Conservation (phyloP, 2,329 filamentous ascomycete species). For the Fusarium piperis region DNA sequence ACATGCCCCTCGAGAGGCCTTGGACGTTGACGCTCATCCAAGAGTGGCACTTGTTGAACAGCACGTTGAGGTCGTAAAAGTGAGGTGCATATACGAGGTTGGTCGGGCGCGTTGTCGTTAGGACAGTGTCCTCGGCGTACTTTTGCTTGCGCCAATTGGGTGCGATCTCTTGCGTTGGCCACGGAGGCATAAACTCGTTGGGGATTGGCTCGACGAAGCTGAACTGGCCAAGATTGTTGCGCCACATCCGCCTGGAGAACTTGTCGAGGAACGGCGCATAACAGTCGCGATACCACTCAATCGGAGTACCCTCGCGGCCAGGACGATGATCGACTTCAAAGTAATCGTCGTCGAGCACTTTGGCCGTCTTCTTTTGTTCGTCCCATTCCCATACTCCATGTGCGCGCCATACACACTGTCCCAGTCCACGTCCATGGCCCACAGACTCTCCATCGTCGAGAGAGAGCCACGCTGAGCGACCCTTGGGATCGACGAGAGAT, state of each 20-base stretch:
- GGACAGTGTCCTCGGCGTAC: slow-evolving; percentile 43
- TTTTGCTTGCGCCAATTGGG: slow-evolving; percentile 21
- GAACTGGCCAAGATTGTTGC: slow-evolving; percentile 42
- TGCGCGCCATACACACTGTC: slow-evolving; percentile 51
- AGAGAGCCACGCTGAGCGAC: slow-evolving; percentile 49
- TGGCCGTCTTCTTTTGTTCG: slow-evolving; percentile 40
- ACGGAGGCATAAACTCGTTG: slow-evolving; percentile 53
- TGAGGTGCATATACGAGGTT: slow-evolving; percentile 55
- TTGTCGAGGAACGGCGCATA: slow-evolving; percentile 52
- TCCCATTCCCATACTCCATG: slow-evolving; percentile 53
- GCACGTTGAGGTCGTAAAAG: slow-evolving; percentile 55
- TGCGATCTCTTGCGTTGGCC: slow-evolving; percentile 37
- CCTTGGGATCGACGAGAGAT: slow-evolving; percentile 49
- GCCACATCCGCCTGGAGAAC: slow-evolving; percentile 48
- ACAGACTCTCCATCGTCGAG: slow-evolving; percentile 21
- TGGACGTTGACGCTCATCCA: slow-evolving; percentile 55
- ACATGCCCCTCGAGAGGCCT: slow-evolving; percentile 51
- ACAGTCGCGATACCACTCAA: slow-evolving; percentile 55
- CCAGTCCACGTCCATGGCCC: slow-evolving; percentile 40
- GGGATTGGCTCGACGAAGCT: slow-evolving; percentile 54
- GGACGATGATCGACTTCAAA: slow-evolving; percentile 53
- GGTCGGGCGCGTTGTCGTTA: slow-evolving; percentile 40
- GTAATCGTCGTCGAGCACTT: slow-evolving; percentile 45
- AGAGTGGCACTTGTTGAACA: slow-evolving; percentile 50
- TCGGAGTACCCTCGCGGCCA: slow-evolving; percentile 44